phyloP scores from a whole-genome alignment of 75 land plant species.

The Chamaecyparis obtusa region DNA sequence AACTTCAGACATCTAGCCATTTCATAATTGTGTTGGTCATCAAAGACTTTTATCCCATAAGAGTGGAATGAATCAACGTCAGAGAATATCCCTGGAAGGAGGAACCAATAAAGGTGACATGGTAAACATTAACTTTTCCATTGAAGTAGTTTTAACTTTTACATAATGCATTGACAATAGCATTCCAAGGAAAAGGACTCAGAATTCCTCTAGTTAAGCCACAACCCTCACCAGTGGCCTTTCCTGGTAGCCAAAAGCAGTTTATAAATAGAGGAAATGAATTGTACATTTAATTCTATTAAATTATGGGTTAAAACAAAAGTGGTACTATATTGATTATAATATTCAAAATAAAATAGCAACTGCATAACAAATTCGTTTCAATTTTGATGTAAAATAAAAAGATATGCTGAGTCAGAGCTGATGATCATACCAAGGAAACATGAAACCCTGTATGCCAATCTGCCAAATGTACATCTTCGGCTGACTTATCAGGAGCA shows the following conservation, averaged over 20 bases:
- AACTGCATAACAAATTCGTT: neutral
- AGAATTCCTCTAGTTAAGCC: neutral
- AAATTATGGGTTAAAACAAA: neutral
- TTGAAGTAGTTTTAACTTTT: neutral
- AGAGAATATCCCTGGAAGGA: neutral
- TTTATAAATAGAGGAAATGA: neutral
- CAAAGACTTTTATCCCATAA: neutral
- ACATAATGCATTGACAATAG: neutral
- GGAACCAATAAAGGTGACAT: neutral
- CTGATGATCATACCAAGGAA: constrained; percentile 41
- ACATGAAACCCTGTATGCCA: constrained; percentile 93
- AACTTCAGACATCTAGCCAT: neutral
- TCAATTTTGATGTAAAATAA: neutral
- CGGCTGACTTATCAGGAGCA: constrained; percentile 31
- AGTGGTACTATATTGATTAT: neutral
- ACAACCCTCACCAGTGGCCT: neutral
- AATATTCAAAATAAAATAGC: neutral
- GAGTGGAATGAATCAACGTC: neutral
- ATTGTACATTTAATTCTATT: neutral
- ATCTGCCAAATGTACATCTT: constrained; percentile 73
- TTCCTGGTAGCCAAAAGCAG: neutral
- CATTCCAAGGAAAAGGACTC: neutral
- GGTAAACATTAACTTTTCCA: neutral
- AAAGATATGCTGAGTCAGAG: neutral
- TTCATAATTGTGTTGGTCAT: neutral